A percentile compares a stretch with the other conserved stretches of the same genome.
phyloP scores from a whole-genome alignment of 2,329 filamentous ascomycete genomes.

The Pezicula neosporulosa region DNA sequence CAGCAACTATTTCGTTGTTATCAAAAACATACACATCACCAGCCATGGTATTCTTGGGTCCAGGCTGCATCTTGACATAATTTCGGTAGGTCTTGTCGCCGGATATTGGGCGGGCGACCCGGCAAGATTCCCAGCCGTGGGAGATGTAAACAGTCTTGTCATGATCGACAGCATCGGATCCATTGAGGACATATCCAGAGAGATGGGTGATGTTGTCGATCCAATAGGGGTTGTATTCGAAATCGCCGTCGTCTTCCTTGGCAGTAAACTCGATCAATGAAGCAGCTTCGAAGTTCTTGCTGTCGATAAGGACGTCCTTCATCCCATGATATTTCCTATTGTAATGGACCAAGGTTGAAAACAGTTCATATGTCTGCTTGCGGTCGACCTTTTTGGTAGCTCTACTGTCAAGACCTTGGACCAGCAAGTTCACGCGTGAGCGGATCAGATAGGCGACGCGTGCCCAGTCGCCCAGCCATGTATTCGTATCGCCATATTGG shows the following conservation, averaged over 20 bases:
- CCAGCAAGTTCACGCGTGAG: conserved; percentile 54
- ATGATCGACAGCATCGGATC: conserved; percentile 51
- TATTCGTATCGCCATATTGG: conserved; percentile 54
- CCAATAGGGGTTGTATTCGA: conserved; percentile 54
- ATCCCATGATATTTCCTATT: too few species aligned
- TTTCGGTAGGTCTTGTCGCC: conserved; percentile 47
- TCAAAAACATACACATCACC: conserved; percentile 55
- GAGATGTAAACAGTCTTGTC: conserved; percentile 55
- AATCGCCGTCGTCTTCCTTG: conserved; percentile 43
- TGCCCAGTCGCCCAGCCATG: conserved; percentile 63
- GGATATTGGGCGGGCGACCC: conserved; percentile 44
- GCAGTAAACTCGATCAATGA: conserved; percentile 45
- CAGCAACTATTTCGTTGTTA: conserved; percentile 21
- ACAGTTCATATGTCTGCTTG: too few species aligned
- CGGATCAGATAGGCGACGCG: conserved; percentile 68
- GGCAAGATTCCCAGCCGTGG: conserved; percentile 54
- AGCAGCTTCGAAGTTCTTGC: conserved; percentile 30
- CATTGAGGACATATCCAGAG: conserved; percentile 59
- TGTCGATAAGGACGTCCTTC: too few species aligned
- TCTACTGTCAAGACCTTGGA: conserved; percentile 50
- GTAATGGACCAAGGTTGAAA: too few species aligned
- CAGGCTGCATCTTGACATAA: conserved; percentile 55
- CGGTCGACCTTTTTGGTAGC: conserved; percentile 48
- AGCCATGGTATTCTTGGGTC: conserved; percentile 44
- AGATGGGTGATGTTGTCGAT: conserved; percentile 57